Base-by-base conservation (phyloP, 1,284 basidiomycete species). In the Filobasidium uniguttulatum region DNA sequence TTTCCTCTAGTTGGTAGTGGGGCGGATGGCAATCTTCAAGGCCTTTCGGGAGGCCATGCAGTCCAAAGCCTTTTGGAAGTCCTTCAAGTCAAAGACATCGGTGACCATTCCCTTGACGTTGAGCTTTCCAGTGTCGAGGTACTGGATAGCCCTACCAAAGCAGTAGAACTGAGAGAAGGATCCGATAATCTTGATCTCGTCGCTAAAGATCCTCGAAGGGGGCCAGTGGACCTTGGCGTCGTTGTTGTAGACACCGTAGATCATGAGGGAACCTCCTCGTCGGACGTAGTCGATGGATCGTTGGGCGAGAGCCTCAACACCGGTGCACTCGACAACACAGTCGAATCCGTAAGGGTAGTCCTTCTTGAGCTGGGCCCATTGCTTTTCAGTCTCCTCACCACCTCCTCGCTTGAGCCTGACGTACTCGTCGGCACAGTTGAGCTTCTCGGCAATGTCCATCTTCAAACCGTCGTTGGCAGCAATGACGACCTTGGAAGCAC, bases 401-500 rank as follows among this genome's bases (percentile, higher is more conserved):
- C 41, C 48, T 37, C 51, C 51, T 55, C 86, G 71, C 61, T 89
- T 83, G 30, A 90, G 73, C 63, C 87, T 85, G 59, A 89, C 74
- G 65, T 87, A 89, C 60, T 80, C 81, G 62, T 89, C 83, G 10
- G 73, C 85, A 6, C 80, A 82, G 8, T 81, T 74, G 26, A 89
- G 74, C 56, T 83, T 67, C 61, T 78, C 78, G 17, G 86, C 86
- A 47, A 88, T 75, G 55, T 83, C 75, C 71, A 81, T 87, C 73
- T 90, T 90, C 66, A 86, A 79, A 50, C 85, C 82, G 67, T 83
- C 82, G 69, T 87, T 85, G 37, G 85, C 83, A 8, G 82, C 84
- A 49, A 87, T 77, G 35, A 82, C 80, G 38, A 88, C 78, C 54
- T 75, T 77, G 30, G 75, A 68, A 19, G 85, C 85, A 46, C 85